A percentile compares a stretch with the other conserved stretches of the same genome.
phyloP scores from a whole-genome alignment of 208 protist genomes.

The Trypanosoma lewisi region DNA sequence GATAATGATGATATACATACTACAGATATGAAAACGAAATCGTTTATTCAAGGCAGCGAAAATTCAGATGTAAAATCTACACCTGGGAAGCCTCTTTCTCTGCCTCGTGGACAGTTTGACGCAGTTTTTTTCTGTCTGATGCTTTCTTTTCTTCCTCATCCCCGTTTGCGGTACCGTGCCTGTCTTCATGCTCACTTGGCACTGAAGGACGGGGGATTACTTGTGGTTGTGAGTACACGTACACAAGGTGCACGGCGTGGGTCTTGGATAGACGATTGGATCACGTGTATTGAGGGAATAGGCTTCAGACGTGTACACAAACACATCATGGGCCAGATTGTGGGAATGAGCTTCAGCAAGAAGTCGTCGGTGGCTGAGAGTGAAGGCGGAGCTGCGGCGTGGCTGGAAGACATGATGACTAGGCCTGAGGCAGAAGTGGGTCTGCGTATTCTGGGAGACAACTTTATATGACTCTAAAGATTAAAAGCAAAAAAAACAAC shows the following conservation, averaged over 20 bases:
- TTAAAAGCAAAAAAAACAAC: not conserved
- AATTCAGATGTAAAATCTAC: not conserved
- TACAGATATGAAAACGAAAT: not conserved
- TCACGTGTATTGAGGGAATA: constrained; percentile 43
- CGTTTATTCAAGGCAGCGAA: not conserved
- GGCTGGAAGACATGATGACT: constrained; percentile 43
- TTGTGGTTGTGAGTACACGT: constrained; percentile 83
- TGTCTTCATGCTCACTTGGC: constrained; percentile 76
- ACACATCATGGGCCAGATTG: constrained; percentile 58
- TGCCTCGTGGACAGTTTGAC: constrained; percentile 49
- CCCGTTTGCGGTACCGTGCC: constrained; percentile 67
- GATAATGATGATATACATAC: not conserved
- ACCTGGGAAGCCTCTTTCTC: not conserved
- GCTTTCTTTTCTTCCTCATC: constrained; percentile 81
- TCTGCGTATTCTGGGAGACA: constrained; percentile 58
- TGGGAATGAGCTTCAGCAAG: constrained; percentile 67
- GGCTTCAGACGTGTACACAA: constrained; percentile 75
- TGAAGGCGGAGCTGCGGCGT: constrained; percentile 28
- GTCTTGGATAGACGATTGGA: constrained; percentile 73
- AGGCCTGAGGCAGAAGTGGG: constrained; percentile 32
- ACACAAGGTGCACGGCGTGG: constrained; percentile 65
- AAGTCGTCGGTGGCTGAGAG: constrained; percentile 3
- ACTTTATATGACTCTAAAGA: constrained; percentile 5
- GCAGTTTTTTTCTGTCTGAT: constrained; percentile 83
- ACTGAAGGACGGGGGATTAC: constrained; percentile 63